Percentiles rank a stretch among this genome's conserved stretches.
These are phyloP conservation scores for Apiospora phragmitis DNA, from an alignment of 2,329 filamentous ascomycete genomes.

Conservation along the genomic window DNA sequence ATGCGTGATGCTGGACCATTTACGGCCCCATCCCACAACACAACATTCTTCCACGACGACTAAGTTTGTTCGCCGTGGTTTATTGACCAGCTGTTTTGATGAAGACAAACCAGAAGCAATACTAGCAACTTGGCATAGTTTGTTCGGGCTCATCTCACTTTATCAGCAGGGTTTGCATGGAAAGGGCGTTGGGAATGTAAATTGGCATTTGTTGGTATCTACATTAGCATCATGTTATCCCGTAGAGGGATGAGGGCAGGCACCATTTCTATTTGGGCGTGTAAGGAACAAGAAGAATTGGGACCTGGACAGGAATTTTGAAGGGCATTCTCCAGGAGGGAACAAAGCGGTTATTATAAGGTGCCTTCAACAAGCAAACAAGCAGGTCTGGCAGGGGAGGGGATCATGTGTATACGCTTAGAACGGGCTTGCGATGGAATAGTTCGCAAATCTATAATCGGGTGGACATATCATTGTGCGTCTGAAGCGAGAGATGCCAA, in stretches of 20 bases:
- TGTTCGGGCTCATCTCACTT: neutral
- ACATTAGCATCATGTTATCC: constrained; percentile 3
- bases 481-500: neutral
- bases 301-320: neutral
- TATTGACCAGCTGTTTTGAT: neutral
- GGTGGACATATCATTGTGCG: neutral
- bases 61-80: constrained; percentile 16
- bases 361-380: neutral
- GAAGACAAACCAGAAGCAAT: neutral
- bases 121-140: neutral
- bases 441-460: constrained; percentile 1
- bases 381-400: neutral
- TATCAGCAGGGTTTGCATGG: neutral
- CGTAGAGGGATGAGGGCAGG: neutral
- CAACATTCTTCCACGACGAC: constrained; percentile 53
- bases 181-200: constrained; percentile 5
- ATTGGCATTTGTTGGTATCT: constrained; percentile 3
- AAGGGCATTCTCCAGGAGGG: neutral
- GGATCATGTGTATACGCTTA: constrained; percentile 3
- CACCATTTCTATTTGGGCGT: neutral
- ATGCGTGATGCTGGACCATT: constrained; percentile 59
- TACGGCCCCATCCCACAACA: constrained; percentile 50
- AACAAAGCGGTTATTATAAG: neutral
- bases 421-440: neutral
- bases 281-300: neutral